Conservation (phyloP, 2,329 filamentous ascomycete species). For the Trichophaea hybrida region DNA sequence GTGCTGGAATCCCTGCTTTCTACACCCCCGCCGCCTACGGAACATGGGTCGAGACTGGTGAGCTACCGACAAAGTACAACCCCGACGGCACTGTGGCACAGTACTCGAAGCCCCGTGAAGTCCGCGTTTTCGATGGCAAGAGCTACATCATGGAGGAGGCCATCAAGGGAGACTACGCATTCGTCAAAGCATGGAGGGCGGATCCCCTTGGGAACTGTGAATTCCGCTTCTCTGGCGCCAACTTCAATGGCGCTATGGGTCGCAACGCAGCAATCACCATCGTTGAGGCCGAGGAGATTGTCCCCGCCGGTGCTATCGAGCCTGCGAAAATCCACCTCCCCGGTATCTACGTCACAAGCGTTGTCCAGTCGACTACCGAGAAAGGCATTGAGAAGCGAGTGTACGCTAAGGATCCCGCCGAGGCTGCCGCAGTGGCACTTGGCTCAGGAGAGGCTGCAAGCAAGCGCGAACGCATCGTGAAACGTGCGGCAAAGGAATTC, state of each 20-base stretch:
- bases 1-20: conserved; percentile 65
- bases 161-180: conserved; percentile 60
- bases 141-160: conserved; percentile 65
- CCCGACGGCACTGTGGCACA: conserved; percentile 47
- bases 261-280: conserved; percentile 67
- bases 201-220: conserved; percentile 66
- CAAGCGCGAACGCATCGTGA: conserved; percentile 57
- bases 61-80: conserved; percentile 51
- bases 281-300: conserved; percentile 74
- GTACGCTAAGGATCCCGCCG: conserved; percentile 35
- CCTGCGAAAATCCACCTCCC: conserved; percentile 64
- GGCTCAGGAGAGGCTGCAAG: conserved; percentile 35
- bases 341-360: conserved; percentile 69
- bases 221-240: conserved; percentile 65
- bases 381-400: conserved; percentile 62
- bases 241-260: conserved; percentile 63
- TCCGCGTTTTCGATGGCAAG: conserved; percentile 56
- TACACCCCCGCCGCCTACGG: conserved; percentile 62
- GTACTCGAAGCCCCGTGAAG: conserved; percentile 52
- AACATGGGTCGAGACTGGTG: conserved; percentile 52
- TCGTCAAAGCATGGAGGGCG: conserved; percentile 60
- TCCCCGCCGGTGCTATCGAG: conserved; percentile 56
- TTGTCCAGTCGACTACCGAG: conserved; percentile 55
- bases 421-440: conserved; percentile 32
- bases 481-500: conserved; percentile 63